Conservation (phyloP, 768 basidiomycete species). For the Exsudoporus frostii region DNA sequence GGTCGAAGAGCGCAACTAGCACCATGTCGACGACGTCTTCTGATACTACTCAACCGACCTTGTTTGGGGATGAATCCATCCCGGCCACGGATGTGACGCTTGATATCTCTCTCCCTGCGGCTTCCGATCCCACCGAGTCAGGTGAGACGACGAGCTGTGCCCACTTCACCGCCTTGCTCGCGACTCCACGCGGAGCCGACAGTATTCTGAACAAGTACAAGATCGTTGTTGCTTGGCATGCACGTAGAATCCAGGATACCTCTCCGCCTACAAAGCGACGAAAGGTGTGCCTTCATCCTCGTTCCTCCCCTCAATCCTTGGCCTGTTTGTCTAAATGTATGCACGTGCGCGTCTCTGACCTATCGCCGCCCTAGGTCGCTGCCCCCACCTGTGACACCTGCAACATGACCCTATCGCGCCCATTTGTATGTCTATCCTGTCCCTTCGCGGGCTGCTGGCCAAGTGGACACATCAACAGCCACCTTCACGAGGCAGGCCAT, state of each 20-base stretch:
- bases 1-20: not conserved
- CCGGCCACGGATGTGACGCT: slow-evolving; percentile 9
- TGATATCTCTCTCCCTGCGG: slow-evolving; percentile 6
- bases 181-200: slow-evolving; percentile 28
- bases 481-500: slow-evolving; percentile 59
- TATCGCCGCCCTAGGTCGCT: slow-evolving; percentile 38
- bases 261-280: slow-evolving; percentile 56
- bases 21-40: slow-evolving; percentile 33
- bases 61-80: slow-evolving; percentile 27
- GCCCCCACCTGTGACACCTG: slow-evolving; percentile 67
- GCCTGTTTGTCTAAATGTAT: not conserved
- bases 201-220: slow-evolving; percentile 49
- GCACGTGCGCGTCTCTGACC: not conserved
- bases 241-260: slow-evolving; percentile 43
- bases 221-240: slow-evolving; percentile 54
- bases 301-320: not conserved
- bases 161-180: slow-evolving; percentile 41
- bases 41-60: slow-evolving; percentile 26
- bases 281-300: slow-evolving; percentile 45
- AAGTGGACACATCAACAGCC: slow-evolving; percentile 51
- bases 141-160: slow-evolving; percentile 25
- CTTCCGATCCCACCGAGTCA: slow-evolving; percentile 12
- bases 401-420: slow-evolving; percentile 50
- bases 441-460: slow-evolving; percentile 68
- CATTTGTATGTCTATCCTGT: slow-evolving; percentile 75